These are phyloP conservation scores for Penicillium antarcticum DNA, from an alignment of 495 filamentous ascomycete species.

Conservation along the genomic window DNA sequence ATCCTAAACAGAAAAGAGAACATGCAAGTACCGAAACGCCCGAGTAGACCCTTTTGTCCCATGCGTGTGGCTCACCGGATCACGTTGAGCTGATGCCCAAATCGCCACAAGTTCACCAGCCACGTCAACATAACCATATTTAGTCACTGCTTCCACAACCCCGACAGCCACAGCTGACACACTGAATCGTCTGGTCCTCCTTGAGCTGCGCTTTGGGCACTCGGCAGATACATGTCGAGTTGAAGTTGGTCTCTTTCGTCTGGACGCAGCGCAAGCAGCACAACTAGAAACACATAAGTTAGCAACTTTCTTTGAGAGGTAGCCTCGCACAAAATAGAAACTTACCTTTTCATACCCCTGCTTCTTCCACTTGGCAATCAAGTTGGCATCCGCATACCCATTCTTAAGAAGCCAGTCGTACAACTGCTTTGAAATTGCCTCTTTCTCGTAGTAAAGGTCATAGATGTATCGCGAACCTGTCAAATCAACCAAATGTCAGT, in stretches of 20 bases:
- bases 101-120: not conserved
- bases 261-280: conserved; percentile 97
- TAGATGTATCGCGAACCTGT: conserved; percentile 85
- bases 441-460: conserved; percentile 96
- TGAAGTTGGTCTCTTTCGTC: conserved; percentile 99
- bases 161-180: conserved; percentile 92
- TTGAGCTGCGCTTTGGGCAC: conserved; percentile 90
- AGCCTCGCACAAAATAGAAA: not conserved
- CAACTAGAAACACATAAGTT: conserved; percentile 47
- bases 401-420: conserved; percentile 99
- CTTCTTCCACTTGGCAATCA: conserved; percentile 99
- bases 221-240: conserved; percentile 94
- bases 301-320: not conserved
- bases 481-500: not conserved
- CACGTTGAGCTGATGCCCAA: not conserved
- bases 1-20: not conserved
- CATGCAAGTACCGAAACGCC: conserved; percentile 15
- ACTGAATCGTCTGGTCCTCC: conserved; percentile 86
- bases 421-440: conserved; percentile 83
- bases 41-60: not conserved
- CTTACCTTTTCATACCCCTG: conserved; percentile 94
- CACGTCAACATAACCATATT: not conserved
- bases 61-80: not conserved
- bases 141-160: conserved; percentile 87
- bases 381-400: conserved; percentile 85